Conservation (phyloP, 176 grass and related monocot species). For the Zea luxurians region DNA sequence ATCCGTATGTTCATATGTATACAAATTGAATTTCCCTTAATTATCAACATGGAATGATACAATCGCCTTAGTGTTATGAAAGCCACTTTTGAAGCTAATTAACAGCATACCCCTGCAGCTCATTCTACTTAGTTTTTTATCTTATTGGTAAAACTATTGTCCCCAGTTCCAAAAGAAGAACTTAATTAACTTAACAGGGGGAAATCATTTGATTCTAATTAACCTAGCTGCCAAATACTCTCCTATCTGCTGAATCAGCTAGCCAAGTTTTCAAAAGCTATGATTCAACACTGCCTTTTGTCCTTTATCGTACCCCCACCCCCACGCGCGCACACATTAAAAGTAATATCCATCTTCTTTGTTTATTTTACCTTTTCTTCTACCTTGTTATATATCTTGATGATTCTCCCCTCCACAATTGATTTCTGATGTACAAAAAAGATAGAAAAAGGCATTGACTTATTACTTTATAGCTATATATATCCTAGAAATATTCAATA, state of each 20-base stretch:
- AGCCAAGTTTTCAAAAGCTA: not conserved
- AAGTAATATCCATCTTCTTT: not conserved
- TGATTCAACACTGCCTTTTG: not conserved
- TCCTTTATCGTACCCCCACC: not conserved
- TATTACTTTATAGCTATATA: not conserved
- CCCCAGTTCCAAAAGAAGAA: not conserved
- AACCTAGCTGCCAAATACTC: not conserved
- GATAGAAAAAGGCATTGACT: not conserved
- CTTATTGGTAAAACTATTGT: not conserved
- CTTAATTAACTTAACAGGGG: not conserved
- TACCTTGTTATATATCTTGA: not conserved
- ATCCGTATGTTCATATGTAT: not conserved
- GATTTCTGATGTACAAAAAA: not conserved
- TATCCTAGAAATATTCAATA: slow-evolving; percentile 12
- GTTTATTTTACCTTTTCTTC: not conserved
- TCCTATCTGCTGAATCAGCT: not conserved
- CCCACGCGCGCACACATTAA: too few species aligned
- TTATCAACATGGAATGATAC: slow-evolving; percentile 38
- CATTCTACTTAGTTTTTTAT: not conserved
- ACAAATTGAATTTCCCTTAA: not conserved
- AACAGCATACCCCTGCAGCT: not conserved
- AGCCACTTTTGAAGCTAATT: not conserved
- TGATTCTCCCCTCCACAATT: not conserved
- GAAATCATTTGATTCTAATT: not conserved
- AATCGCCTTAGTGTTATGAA: not conserved